These are phyloP conservation scores for Auriscalpium microsporum DNA, from an alignment of 768 basidiomycete species.

Conservation along the genomic window DNA sequence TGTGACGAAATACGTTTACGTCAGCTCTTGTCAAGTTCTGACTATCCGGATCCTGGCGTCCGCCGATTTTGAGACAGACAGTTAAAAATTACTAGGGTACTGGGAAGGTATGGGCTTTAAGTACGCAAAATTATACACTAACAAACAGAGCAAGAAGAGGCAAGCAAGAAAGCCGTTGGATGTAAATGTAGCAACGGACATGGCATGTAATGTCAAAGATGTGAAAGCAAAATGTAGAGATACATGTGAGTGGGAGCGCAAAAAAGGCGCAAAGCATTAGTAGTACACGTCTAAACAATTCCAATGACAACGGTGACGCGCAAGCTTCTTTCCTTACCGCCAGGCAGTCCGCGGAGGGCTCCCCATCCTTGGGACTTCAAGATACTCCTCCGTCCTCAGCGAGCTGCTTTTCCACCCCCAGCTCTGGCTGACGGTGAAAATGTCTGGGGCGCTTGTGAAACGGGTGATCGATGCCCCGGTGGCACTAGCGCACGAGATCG, in stretches of 20 bases:
- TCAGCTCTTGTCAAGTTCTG: too few species aligned
- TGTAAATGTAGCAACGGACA: too few species aligned
- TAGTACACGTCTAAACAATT: background rate
- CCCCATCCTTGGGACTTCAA: constrained; percentile 19
- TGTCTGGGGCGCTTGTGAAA: constrained; percentile 81
- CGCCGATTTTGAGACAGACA: too few species aligned
- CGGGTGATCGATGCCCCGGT: constrained; percentile 76
- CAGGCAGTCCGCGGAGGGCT: background rate
- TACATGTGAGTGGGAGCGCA: background rate
- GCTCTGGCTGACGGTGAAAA: constrained; percentile 76
- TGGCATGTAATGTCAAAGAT: background rate
- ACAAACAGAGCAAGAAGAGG: background rate
- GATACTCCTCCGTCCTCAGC: constrained; percentile 39
- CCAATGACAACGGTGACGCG: constrained; percentile 66
- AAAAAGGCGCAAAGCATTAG: too few species aligned
- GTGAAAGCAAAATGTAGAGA: background rate
- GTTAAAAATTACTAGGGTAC: too few species aligned
- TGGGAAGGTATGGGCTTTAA: too few species aligned
- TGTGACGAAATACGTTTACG: too few species aligned
- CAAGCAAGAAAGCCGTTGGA: background rate
- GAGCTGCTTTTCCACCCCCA: constrained; percentile 87
- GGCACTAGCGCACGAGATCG: constrained; percentile 71
- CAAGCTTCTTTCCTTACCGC: constrained; percentile 46
- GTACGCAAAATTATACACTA: too few species aligned
- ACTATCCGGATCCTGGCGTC: too few species aligned